Conservation (phyloP, 768 basidiomycete species). For the Sarcodon aspratus region DNA sequence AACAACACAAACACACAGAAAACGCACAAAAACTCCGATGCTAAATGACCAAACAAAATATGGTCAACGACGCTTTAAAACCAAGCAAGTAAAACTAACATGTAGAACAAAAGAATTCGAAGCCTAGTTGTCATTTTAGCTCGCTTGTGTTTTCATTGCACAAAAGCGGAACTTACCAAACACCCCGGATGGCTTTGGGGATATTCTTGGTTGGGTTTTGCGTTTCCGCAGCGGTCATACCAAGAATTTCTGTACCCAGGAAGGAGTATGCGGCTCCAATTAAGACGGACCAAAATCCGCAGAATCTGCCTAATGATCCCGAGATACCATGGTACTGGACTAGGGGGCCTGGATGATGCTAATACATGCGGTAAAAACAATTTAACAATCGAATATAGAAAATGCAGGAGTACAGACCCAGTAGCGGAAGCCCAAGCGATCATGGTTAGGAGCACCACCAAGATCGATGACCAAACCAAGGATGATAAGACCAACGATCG, state of each 20-base stretch:
- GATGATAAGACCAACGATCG: constrained; percentile 29
- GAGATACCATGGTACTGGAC: constrained; percentile 20
- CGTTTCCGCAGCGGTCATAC: constrained; percentile 33
- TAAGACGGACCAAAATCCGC: constrained; percentile 21
- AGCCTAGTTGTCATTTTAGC: background rate
- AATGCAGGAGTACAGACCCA: constrained; percentile 19
- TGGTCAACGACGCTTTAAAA: too few relatives aligned
- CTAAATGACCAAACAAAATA: too few relatives aligned
- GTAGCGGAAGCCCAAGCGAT: constrained; percentile 33
- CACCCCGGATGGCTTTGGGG: constrained; percentile 27
- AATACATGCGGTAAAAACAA: constrained; percentile 11
- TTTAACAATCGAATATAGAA: constrained; percentile 11
- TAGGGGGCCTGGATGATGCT: constrained; percentile 22
- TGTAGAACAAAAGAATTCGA: constrained; percentile 28
- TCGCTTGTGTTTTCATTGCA: too few relatives aligned
- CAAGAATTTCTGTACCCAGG: constrained; percentile 32
- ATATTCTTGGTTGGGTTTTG: constrained; percentile 35
- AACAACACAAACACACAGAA: too few relatives aligned
- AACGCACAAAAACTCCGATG: too few relatives aligned
- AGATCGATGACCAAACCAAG: constrained; percentile 39
- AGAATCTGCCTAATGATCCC: constrained; percentile 23
- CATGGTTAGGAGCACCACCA: constrained; percentile 35
- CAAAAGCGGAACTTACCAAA: constrained; percentile 13
- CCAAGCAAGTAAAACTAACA: constrained; percentile 10
- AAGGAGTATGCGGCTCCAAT: constrained; percentile 20